Evolutionary conservation across 257 asterid species (phyloP), one percentile per base, ranked within the genome.

Genomic region (Salvia hispanica): DNA sequence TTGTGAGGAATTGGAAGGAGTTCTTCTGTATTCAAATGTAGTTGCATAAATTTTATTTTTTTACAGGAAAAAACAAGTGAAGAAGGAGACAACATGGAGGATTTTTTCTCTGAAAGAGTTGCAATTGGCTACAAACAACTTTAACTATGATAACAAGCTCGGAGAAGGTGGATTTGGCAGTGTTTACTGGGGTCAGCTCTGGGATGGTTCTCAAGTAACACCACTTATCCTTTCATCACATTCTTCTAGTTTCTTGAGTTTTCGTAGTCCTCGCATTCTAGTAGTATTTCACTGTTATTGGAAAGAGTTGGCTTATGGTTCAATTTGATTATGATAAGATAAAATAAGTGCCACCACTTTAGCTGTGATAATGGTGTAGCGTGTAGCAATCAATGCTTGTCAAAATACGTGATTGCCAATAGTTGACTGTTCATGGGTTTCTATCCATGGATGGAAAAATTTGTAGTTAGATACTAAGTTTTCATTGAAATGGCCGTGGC

Each of bases 101-200:
- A 79, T 88, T 58, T 93, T 90, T 73, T 93, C 99, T 64, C 74
- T 93, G 83, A 93, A 84, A 77, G 99, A 93, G 69, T 80, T 93
- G 83, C 99, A 90, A 40, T 77, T 92, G 65, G 97, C 99, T 66
- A 93, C 99, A 1, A 93, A 93, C 75, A 90, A 86, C 74, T 93
- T 93, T 71, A 93, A 93, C 84, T 93, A 93, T 25, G 99, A 93
- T 70, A 93, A 90, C 92, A 93, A 93, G 91, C 97, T 93, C 21
- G 99, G 97, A 62, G 99, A 93, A 88, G 97, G 99, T 79, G 96
- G 95, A 76, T 90, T 93, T 58, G 99, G 99, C 46, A 88, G 99
- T 80, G 97, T 93, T 72, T 93, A 93, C 72, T 93, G 99, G 99
- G 99, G 99, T 69, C 99, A 93, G 76, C 88, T 87, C 21, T 93